Conservation (phyloP, 139 green algal genomes). For the Desmodesmus armatus region DNA sequence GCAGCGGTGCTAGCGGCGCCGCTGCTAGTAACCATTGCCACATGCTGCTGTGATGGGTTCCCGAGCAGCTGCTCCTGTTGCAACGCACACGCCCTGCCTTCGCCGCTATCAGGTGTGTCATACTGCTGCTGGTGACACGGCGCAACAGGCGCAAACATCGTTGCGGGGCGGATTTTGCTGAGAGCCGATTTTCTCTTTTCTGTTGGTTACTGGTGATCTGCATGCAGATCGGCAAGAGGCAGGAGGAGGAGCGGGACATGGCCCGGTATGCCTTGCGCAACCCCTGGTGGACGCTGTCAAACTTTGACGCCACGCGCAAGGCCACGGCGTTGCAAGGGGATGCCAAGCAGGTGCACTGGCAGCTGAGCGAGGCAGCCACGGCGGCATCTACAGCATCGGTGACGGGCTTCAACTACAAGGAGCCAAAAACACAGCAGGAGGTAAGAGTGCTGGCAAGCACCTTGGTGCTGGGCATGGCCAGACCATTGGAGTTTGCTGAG, state of each 20-base stretch:
- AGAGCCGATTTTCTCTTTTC: too few species aligned
- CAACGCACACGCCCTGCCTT: too few species aligned
- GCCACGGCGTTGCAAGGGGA: constrained; percentile 55
- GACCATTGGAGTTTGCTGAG: too few species aligned
- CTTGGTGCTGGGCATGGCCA: not conserved
- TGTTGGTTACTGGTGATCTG: not conserved
- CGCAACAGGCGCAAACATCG: too few species aligned
- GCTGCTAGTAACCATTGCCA: too few species aligned
- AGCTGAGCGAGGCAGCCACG: constrained; percentile 61
- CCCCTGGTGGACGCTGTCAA: constrained; percentile 81
- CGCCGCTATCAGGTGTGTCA: too few species aligned
- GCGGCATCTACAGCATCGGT: constrained; percentile 20
- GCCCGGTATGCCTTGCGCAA: constrained; percentile 67
- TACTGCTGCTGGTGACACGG: too few species aligned
- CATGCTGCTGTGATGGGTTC: too few species aligned
- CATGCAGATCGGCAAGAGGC: constrained; percentile 39
- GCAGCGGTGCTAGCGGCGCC: too few species aligned
- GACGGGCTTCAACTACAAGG: constrained; percentile 54
- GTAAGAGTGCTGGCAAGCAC: not conserved
- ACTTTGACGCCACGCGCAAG: constrained; percentile 51
- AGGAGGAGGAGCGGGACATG: constrained; percentile 77
- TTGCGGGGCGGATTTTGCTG: too few species aligned
- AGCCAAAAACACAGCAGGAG: constrained; percentile 54
- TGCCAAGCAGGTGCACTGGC: constrained; percentile 52
- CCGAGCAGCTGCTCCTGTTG: too few species aligned